Conservation (phyloP, 139 green algal genomes). For the Tetradesmus lagerheimii region DNA sequence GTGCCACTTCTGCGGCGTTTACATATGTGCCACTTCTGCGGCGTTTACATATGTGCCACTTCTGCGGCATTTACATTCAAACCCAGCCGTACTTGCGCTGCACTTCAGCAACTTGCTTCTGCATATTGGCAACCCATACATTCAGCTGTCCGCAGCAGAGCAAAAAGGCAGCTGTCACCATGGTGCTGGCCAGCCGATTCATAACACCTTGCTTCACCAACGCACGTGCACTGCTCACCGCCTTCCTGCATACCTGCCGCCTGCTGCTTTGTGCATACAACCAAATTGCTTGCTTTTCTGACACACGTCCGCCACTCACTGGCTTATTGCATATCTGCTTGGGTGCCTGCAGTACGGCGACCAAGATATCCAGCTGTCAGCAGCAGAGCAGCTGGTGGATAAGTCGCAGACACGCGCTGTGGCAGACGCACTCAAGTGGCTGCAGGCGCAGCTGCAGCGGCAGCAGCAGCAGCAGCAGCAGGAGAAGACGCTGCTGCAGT, state of each 20-base stretch:
- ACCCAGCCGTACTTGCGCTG: no score
- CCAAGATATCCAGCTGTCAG: conserved; percentile 37
- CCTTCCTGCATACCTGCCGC: neutral
- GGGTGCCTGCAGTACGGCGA: conserved; percentile 54
- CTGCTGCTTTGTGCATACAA: neutral
- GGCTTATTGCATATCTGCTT: neutral
- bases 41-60: no score
- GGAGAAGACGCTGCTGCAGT: conserved; percentile 45
- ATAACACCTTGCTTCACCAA: no score
- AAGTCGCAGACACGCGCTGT: conserved; percentile 69
- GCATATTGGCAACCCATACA: conserved; percentile 3
- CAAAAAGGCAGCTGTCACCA: no score
- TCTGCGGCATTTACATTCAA: no score
- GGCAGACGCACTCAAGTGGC: conserved; percentile 55
- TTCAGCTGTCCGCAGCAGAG: conserved; percentile 39
- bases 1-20: no score
- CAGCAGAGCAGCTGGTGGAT: conserved; percentile 70
- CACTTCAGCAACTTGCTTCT: no score
- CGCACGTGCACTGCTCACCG: neutral
- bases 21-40: no score
- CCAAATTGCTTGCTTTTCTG: neutral
- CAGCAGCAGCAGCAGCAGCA: neutral
- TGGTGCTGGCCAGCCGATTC: no score
- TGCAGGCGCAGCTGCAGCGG: conserved; percentile 11
- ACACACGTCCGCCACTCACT: no score